Conservation (phyloP, 148 eudicot species). For the Beta vulgaris region DNA sequence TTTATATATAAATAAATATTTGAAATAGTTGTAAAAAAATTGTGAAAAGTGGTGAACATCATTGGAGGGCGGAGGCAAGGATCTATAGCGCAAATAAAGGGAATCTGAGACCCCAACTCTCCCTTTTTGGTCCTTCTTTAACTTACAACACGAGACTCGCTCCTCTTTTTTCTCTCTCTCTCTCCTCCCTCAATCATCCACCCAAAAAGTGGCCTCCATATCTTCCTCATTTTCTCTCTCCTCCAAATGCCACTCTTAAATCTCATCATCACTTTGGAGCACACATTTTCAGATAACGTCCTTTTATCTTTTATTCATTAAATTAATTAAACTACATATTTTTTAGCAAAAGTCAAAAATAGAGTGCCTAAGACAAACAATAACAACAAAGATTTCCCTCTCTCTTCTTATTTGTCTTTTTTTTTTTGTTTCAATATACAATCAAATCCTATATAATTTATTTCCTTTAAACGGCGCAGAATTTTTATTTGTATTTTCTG, state of each 20-base stretch:
- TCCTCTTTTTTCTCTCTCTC: background rate
- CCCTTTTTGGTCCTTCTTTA: too few species aligned
- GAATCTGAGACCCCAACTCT: background rate
- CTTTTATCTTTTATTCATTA: background rate
- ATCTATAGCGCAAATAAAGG: background rate
- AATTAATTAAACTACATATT: background rate
- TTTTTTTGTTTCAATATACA: too few species aligned
- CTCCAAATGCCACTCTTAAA: background rate
- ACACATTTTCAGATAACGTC: constrained; percentile 16
- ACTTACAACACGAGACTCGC: constrained; percentile 12
- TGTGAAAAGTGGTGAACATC: too few species aligned
- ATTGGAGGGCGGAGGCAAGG: too few species aligned
- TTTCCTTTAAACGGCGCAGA: too few species aligned
- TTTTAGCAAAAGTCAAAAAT: background rate
- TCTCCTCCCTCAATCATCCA: constrained; percentile 15
- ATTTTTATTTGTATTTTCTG: background rate
- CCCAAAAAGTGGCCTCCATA: background rate
- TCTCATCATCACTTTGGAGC: background rate
- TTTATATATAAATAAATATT: too few species aligned
- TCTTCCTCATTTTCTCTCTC: background rate
- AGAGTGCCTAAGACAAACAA: constrained; percentile 1
- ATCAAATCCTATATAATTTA: too few species aligned
- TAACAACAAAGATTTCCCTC: background rate
- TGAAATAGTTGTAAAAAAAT: too few species aligned
- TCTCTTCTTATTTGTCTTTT: background rate